phyloP scores from a whole-genome alignment of 2,329 filamentous ascomycete genomes.

The Trematosphaeria pertusa region DNA sequence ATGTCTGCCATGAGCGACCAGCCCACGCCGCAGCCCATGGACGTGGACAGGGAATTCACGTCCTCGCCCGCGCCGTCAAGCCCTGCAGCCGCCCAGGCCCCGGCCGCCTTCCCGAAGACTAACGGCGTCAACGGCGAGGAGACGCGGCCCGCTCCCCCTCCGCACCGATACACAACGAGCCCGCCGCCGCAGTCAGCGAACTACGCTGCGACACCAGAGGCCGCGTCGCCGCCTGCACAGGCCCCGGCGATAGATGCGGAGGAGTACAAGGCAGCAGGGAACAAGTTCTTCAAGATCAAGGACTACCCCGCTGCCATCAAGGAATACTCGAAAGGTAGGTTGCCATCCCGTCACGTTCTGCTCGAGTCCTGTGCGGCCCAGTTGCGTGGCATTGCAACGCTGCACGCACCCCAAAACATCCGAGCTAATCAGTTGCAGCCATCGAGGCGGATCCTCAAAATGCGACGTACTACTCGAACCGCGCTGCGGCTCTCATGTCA shows the following conservation, averaged over 20 bases:
- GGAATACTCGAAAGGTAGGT: slow-evolving; percentile 91
- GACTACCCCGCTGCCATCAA: slow-evolving; percentile 87
- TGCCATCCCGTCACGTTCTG: slow-evolving; percentile 19
- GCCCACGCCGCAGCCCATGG: slow-evolving; percentile 69
- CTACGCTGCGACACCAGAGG: slow-evolving; percentile 47
- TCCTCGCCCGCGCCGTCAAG: slow-evolving; percentile 63
- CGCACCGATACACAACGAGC: slow-evolving; percentile 66
- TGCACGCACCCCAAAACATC: slow-evolving; percentile 17
- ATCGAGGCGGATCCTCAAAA: slow-evolving; percentile 87
- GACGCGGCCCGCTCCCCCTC: slow-evolving; percentile 69
- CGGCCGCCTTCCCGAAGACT: slow-evolving; percentile 59
- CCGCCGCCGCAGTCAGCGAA: slow-evolving; percentile 52
- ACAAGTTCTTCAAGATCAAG: slow-evolving; percentile 95
- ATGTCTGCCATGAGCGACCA: slow-evolving; percentile 67
- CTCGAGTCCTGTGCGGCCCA: slow-evolving; percentile 21
- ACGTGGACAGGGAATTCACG: slow-evolving; percentile 71
- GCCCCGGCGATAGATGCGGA: slow-evolving; percentile 78
- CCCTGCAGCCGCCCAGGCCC: slow-evolving; percentile 52
- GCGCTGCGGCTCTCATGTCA: slow-evolving; percentile 92
- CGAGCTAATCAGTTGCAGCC: slow-evolving; percentile 62
- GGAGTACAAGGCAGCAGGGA: slow-evolving; percentile 88
- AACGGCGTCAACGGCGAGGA: slow-evolving; percentile 55
- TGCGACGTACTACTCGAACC: slow-evolving; percentile 90
- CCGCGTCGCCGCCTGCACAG: slow-evolving; percentile 48
- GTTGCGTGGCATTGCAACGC: slow-evolving; percentile 17